Evolutionary conservation across 1,139 yeast genomes (phyloP), one percentile per base, ranked within the genome.

Genomic region (Pichia sp.): DNA sequence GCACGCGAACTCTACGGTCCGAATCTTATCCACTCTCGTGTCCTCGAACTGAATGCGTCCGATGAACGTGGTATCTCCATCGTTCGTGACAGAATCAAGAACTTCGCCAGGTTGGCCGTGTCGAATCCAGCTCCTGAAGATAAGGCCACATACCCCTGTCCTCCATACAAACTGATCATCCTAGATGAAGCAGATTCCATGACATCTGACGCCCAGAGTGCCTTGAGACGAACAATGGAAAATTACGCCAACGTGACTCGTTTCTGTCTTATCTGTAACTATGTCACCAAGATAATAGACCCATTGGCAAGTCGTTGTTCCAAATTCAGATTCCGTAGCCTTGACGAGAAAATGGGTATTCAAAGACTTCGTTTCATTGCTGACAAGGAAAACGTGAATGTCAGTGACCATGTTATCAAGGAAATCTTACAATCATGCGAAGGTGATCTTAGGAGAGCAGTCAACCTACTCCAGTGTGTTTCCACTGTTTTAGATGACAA

Each of bases 201-300:
- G 99, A 93, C 99, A n/a, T 83, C 88, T 49, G 99, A 93, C 70
- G 99, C 99, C 0, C 99, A 93, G 69, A 81, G 93, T 49, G 99
- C 99, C 0, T 75, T 93, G 58, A 82, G 99, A 72, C 80, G 99
- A 70, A 93, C 97, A 2, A 93, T 93, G 97, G 99, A 93, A 69
- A 89, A 87, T 6, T 93, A 91, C 71, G 87, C 97, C 2, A 81
- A 81, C 48, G 92, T 92, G 51, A 93, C 99, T 1, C 77, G 99
- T 63, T 93, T 93, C 71, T 92, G 98, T 70, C 74, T 93, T 61
- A 87, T 93, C 55, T 95, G 99, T 76, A 93, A 93, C 67, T 93
- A 93, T 71, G 95, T 95, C 60, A 95, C 99, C 3, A 78, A 98
- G 58, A 93, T 93, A 64, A 95, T 95, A 59, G 98, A 92, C 65